Evolutionary conservation across 2,329 filamentous ascomycete genomes (phyloP).

Genomic region (Ophiostoma quercus): DNA sequence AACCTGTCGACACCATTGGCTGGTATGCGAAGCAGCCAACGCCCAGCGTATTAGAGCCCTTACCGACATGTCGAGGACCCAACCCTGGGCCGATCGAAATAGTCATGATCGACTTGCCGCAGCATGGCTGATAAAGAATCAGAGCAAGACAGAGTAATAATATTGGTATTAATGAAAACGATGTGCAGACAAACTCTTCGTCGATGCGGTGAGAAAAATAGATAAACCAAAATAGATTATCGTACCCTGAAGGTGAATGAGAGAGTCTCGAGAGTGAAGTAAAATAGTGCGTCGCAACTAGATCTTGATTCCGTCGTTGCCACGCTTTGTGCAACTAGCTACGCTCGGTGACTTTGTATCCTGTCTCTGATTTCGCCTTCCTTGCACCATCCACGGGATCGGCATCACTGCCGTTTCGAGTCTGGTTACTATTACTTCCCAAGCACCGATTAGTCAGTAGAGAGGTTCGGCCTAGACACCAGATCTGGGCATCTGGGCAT

Average conservation of each 20-base stretch:
- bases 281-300: too few relatives aligned
- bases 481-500: background rate
- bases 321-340: background rate
- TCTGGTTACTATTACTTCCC: background rate
- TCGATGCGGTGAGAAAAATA: background rate
- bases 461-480: background rate
- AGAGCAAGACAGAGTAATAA: background rate
- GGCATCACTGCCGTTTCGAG: slow-evolving; percentile 5
- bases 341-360: background rate
- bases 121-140: background rate
- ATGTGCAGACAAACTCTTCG: background rate
- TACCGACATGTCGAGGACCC: background rate
- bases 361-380: background rate
- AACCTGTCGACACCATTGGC: background rate
- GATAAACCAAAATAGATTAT: too few relatives aligned
- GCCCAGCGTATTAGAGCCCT: background rate
- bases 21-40: background rate
- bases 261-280: background rate
- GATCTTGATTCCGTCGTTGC: background rate
- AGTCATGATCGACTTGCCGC: background rate
- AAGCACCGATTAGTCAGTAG: background rate
- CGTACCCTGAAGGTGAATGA: background rate
- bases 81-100: background rate
- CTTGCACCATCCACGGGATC: background rate
- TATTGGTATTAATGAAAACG: background rate